These are phyloP conservation scores for Saitozyma sp. DNA, from an alignment of 768 basidiomycete species.

Conservation along the genomic window DNA sequence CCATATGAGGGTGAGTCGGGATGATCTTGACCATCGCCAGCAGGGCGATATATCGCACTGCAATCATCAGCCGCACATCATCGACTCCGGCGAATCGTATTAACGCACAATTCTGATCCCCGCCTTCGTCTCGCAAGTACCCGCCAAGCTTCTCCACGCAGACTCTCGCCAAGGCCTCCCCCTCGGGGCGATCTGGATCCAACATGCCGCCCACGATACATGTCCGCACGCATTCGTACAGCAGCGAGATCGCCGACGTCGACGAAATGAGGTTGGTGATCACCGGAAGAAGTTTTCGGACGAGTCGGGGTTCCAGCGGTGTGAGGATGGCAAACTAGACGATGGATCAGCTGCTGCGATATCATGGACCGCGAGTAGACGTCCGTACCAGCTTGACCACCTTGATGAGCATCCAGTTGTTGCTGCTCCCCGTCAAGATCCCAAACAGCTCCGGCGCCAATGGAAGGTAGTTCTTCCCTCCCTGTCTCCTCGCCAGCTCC, in stretches of 20 bases:
- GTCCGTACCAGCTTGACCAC: conserved; percentile 80
- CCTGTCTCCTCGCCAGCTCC: conserved; percentile 73
- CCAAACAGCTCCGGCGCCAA: conserved; percentile 92
- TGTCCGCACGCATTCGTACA: conserved; percentile 98
- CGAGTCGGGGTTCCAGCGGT: conserved; percentile 87
- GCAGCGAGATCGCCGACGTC: conserved; percentile 87
- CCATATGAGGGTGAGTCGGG: conserved; percentile 81
- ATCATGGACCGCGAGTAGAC: conserved; percentile 4
- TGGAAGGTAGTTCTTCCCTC: conserved; percentile 75
- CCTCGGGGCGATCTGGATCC: conserved; percentile 61
- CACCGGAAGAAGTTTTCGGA: conserved; percentile 89
- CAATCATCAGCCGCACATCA: not conserved
- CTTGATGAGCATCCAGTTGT: conserved; percentile 99
- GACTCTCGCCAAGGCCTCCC: conserved; percentile 73
- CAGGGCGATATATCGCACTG: conserved; percentile 96
- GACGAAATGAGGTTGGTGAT: conserved; percentile 94
- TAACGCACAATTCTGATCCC: conserved; percentile 80
- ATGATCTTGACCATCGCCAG: conserved; percentile 95
- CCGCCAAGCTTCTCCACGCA: conserved; percentile 92
- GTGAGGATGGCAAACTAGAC: conserved; percentile 85
- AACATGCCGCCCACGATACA: conserved; percentile 98
- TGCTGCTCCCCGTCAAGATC: conserved; percentile 85
- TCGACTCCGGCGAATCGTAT: not conserved
- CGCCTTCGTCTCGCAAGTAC: conserved; percentile 75
- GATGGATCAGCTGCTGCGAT: conserved; percentile 12